phyloP scores from a whole-genome alignment of 495 filamentous ascomycete species.

The Penicillium argentinense region DNA sequence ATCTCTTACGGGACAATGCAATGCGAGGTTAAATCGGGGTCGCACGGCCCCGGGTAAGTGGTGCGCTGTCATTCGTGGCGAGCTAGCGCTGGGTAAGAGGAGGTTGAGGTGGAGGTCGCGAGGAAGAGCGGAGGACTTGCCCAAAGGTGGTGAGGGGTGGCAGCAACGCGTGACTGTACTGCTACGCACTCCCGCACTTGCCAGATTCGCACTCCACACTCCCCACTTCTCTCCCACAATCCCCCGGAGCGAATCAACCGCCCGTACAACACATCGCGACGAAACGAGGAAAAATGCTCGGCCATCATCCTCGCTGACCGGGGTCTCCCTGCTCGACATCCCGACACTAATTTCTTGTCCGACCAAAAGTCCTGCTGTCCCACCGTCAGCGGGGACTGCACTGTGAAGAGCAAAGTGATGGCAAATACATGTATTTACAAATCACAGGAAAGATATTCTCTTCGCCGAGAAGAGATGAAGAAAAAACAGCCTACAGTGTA shows the following conservation, averaged over 20 bases:
- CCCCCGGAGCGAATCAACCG: constrained; percentile 4
- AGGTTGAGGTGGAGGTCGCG: constrained; percentile 6
- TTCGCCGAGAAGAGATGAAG: too few relatives aligned
- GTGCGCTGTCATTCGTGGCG: constrained; percentile 19
- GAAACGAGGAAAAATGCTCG: not conserved
- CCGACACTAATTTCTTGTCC: constrained; percentile 9
- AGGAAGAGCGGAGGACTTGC: too few relatives aligned
- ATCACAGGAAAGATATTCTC: too few relatives aligned
- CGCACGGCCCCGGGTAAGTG: constrained; percentile 25
- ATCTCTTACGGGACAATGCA: constrained; percentile 37
- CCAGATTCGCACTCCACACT: not conserved
- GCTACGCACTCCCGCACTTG: too few relatives aligned
- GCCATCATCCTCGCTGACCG: not conserved
- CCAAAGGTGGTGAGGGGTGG: too few relatives aligned
- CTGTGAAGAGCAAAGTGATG: not conserved
- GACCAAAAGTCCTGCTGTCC: constrained; percentile 10
- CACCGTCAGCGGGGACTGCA: not conserved
- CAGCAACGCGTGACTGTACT: too few relatives aligned
- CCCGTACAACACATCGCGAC: constrained; percentile 11
- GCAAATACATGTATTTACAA: not conserved
- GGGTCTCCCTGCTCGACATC: constrained; percentile 10
- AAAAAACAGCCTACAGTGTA: too few relatives aligned
- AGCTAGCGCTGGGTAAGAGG: constrained; percentile 3
- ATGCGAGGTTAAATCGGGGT: constrained; percentile 36
- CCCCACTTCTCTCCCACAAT: not conserved